phyloP scores from a whole-genome alignment of 208 protist species.

The Kentomonas sorsogonicus region DNA sequence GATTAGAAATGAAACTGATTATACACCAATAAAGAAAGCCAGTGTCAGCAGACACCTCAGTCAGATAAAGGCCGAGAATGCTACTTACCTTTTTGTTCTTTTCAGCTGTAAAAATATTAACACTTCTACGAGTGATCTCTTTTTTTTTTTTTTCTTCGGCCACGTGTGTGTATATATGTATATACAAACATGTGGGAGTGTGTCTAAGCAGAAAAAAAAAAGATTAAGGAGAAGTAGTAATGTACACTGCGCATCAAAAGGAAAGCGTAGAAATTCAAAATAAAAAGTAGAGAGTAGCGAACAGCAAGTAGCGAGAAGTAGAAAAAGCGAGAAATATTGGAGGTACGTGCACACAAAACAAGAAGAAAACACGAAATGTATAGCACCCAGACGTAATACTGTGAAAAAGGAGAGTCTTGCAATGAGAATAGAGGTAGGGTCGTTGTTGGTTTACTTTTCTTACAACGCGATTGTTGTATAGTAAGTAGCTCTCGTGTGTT shows the following conservation, averaged over 20 bases:
- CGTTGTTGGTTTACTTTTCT: no score
- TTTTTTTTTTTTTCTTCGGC: neutral
- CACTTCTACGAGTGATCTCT: neutral
- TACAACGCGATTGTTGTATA: no score
- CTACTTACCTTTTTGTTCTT: no score
- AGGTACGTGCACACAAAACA: no score
- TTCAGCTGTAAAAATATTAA: neutral
- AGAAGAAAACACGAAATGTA: no score
- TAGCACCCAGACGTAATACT: no score
- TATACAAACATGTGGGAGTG: neutral
- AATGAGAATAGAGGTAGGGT: no score
- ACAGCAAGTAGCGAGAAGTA: neutral
- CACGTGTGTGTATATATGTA: neutral
- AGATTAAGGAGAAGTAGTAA: neutral
- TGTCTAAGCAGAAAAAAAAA: neutral
- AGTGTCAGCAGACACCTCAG: neutral
- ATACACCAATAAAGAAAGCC: neutral
- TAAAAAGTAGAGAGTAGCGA: conserved; percentile 2
- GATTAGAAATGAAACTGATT: neutral
- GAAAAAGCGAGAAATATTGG: neutral
- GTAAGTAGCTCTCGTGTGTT: no score
- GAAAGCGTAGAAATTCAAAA: neutral
- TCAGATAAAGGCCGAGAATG: neutral
- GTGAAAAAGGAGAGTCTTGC: no score
- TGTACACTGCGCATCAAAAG: no score